A percentile compares a stretch with the other conserved stretches of the same genome.
Conservation (phyloP, 1,284 basidiomycete species). For the Irpex sp. region DNA sequence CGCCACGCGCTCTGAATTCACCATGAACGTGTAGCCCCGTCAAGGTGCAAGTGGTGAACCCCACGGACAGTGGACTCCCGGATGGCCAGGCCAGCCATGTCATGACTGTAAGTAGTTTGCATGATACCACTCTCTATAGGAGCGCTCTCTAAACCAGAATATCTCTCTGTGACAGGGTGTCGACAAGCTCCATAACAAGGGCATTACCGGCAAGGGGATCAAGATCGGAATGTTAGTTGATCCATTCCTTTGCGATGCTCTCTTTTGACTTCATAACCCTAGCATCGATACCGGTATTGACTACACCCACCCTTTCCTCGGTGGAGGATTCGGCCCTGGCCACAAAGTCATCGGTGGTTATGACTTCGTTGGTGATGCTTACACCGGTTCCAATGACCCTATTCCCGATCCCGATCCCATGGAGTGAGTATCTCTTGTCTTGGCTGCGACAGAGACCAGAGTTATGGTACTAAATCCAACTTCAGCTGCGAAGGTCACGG, state of each 20-base stretch:
- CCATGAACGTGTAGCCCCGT: slow-evolving; percentile 21
- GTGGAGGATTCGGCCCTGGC: slow-evolving; percentile 57
- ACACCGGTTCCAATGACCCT: slow-evolving; percentile 37
- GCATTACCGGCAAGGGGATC: slow-evolving; percentile 46
- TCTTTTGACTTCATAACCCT: background rate
- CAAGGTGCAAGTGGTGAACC: slow-evolving; percentile 23
- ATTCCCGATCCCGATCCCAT: slow-evolving; percentile 43
- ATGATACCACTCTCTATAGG: slow-evolving; percentile 16
- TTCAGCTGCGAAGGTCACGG: slow-evolving; percentile 51
- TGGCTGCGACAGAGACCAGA: background rate
- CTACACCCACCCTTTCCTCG: slow-evolving; percentile 62
- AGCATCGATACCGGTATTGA: slow-evolving; percentile 47
- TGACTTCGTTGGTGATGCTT: slow-evolving; percentile 48
- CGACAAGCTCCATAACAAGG: slow-evolving; percentile 46
- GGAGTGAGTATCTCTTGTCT: slow-evolving; percentile 27
- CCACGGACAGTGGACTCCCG: slow-evolving; percentile 23
- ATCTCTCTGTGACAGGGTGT: slow-evolving; percentile 25
- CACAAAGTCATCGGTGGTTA: slow-evolving; percentile 58
- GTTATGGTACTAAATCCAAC: background rate
- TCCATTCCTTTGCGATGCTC: background rate
- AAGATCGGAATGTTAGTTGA: slow-evolving; percentile 43
- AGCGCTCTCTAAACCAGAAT: background rate
- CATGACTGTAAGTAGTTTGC: slow-evolving; percentile 19
- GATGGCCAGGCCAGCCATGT: slow-evolving; percentile 31
- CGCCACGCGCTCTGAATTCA: background rate